A percentile compares a stretch with the other conserved stretches of the same genome.
Conservation (phyloP, 2,329 filamentous ascomycete species). For the Colletotrichum spaethianum region DNA sequence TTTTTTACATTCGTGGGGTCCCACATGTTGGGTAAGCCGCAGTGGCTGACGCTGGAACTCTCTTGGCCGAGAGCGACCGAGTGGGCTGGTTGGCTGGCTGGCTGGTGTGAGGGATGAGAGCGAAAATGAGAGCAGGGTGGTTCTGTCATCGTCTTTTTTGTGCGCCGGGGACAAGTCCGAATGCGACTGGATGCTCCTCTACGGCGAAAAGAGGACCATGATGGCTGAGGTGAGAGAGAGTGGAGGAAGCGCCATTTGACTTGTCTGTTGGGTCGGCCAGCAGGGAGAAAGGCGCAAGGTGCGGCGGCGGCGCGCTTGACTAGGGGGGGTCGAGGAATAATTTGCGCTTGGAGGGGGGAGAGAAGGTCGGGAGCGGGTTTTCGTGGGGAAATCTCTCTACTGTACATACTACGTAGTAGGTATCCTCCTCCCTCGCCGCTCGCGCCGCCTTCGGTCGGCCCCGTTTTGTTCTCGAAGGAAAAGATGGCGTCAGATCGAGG, state of each 20-base stretch:
- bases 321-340: background rate
- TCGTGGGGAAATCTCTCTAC: slow-evolving; percentile 36
- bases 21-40: slow-evolving; percentile 5
- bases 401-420: no score
- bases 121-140: background rate
- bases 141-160: background rate
- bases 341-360: background rate
- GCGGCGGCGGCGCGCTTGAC: background rate
- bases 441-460: background rate
- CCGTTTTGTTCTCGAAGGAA: slow-evolving; percentile 41
- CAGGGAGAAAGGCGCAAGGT: background rate
- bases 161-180: slow-evolving; percentile 31
- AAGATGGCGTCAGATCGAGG: slow-evolving; percentile 39
- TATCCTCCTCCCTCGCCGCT: no score
- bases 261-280: background rate
- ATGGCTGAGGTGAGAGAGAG: slow-evolving; percentile 20
- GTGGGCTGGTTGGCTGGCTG: background rate
- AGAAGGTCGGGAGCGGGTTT: slow-evolving; percentile 1
- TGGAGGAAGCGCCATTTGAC: background rate
- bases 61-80: background rate
- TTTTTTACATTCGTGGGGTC: background rate
- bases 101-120: background rate
- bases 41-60: background rate
- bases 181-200: slow-evolving; percentile 19
- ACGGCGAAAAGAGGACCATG: slow-evolving; percentile 26